Evolutionary conservation across 2,329 filamentous ascomycete species (phyloP).

Genomic region (Phoma sp.): DNA sequence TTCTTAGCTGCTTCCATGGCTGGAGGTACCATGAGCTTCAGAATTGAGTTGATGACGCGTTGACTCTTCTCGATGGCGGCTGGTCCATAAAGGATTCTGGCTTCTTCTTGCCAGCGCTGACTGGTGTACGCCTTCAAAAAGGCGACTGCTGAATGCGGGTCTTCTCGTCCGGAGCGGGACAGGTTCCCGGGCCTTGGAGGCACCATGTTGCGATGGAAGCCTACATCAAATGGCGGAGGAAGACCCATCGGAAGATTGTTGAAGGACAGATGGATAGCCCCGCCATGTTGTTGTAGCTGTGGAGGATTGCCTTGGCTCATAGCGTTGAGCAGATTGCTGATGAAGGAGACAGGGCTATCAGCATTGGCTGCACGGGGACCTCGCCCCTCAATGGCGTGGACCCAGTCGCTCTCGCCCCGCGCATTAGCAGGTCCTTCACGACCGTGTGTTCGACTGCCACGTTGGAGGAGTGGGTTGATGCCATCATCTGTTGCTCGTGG

Average conservation of each 20-base stretch:
- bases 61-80: constrained; percentile 72
- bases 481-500: constrained; percentile 76
- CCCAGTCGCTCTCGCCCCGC: constrained; percentile 59
- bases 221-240: constrained; percentile 42
- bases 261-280: constrained; percentile 60
- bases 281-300: constrained; percentile 48
- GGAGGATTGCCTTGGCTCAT: constrained; percentile 53
- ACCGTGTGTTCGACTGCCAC: constrained; percentile 52
- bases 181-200: constrained; percentile 41
- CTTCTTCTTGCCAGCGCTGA: constrained; percentile 87
- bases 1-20: constrained; percentile 83
- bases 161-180: constrained; percentile 54
- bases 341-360: constrained; percentile 61
- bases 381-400: constrained; percentile 58
- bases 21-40: constrained; percentile 78
- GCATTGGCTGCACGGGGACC: constrained; percentile 54
- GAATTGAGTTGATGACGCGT: constrained; percentile 71
- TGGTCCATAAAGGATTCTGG: constrained; percentile 80
- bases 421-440: constrained; percentile 32
- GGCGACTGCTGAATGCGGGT: constrained; percentile 75
- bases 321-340: constrained; percentile 64
- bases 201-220: constrained; percentile 39
- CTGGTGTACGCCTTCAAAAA: constrained; percentile 76
- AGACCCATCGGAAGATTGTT: constrained; percentile 47
- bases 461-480: constrained; percentile 83